Evolutionary conservation across 2,329 filamentous ascomycete genomes (phyloP).

Genomic region (Penicillium thymicola): DNA sequence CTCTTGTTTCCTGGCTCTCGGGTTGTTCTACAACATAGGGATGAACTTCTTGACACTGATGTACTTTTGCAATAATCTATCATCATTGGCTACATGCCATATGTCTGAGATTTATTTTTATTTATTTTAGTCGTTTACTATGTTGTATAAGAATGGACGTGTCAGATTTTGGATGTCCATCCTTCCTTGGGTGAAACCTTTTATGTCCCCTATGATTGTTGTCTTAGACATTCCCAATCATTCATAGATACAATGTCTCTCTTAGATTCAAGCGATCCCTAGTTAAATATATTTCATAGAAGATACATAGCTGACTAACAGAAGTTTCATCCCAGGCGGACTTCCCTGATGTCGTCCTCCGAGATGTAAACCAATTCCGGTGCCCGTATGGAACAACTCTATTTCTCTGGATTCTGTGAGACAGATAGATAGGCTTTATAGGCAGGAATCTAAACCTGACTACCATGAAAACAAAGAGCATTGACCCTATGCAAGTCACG

Average conservation of each 20-base stretch:
- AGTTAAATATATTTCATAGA: neutral
- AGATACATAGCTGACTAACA: neutral
- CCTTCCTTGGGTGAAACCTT: conserved; percentile 15
- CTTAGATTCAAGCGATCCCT: neutral
- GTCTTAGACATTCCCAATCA: conserved; percentile 20
- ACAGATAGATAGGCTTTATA: too few species aligned
- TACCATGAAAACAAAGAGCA: neutral
- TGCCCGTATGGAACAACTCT: neutral
- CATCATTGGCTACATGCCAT: neutral
- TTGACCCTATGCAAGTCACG: neutral
- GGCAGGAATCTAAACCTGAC: neutral
- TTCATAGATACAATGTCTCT: neutral
- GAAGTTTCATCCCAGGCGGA: neutral
- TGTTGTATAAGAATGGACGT: conserved; percentile 4
- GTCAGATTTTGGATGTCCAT: neutral
- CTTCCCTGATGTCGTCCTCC: neutral
- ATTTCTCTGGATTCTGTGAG: neutral
- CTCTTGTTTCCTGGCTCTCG: conserved; percentile 7
- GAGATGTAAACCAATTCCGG: neutral
- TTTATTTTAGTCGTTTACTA: neutral
- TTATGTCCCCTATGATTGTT: conserved; percentile 5
- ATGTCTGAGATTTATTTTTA: neutral
- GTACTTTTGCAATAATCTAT: neutral
- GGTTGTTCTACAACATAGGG: conserved; percentile 5
- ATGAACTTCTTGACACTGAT: neutral